Percentiles rank a stretch among this genome's conserved stretches.
phyloP scores from a whole-genome alignment of 2,329 filamentous ascomycete genomes.

The Alternaria novae-zelandiae region DNA sequence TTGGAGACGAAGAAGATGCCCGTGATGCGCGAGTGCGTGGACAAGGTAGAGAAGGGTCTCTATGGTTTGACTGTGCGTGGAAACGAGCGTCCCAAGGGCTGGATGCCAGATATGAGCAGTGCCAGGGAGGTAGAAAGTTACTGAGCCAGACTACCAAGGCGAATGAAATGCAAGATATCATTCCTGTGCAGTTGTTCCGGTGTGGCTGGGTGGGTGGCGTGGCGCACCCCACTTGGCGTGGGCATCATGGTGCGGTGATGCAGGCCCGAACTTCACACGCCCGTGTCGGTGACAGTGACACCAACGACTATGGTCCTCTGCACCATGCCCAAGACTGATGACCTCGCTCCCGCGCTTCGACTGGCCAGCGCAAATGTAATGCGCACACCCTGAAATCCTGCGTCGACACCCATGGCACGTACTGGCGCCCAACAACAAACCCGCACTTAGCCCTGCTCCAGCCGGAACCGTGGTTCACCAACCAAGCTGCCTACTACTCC shows the following conservation, averaged over 20 bases:
- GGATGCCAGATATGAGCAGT: conserved; percentile 77
- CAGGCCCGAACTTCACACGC: conserved; percentile 20
- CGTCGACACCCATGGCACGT: conserved; percentile 26
- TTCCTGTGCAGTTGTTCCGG: conserved; percentile 10
- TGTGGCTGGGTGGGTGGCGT: conserved; percentile 19
- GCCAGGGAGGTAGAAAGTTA: conserved; percentile 53
- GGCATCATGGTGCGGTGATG: conserved; percentile 18
- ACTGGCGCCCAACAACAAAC: conserved; percentile 36
- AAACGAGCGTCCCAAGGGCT: conserved; percentile 86
- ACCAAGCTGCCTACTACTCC: conserved; percentile 1
- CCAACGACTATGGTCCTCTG: conserved; percentile 20
- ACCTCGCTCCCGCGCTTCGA: conserved; percentile 32
- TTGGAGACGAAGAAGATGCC: conserved; percentile 77
- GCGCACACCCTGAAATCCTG: conserved; percentile 36
- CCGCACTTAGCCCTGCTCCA: conserved; percentile 14
- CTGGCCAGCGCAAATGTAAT: conserved; percentile 26
- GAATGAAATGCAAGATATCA: not conserved
- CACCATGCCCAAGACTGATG: conserved; percentile 28
- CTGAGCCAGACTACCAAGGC: conserved; percentile 13
- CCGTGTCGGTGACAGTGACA: conserved; percentile 21
- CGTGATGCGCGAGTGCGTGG: conserved; percentile 85
- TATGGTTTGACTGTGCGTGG: conserved; percentile 89
- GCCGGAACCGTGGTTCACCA: conserved; percentile 17
- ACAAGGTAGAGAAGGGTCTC: conserved; percentile 89
- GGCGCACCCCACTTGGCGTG: conserved; percentile 21